Evolutionary conservation across 108 stramenopile genomes (phyloP).

Genomic region (Stephanodiscus triporus): DNA sequence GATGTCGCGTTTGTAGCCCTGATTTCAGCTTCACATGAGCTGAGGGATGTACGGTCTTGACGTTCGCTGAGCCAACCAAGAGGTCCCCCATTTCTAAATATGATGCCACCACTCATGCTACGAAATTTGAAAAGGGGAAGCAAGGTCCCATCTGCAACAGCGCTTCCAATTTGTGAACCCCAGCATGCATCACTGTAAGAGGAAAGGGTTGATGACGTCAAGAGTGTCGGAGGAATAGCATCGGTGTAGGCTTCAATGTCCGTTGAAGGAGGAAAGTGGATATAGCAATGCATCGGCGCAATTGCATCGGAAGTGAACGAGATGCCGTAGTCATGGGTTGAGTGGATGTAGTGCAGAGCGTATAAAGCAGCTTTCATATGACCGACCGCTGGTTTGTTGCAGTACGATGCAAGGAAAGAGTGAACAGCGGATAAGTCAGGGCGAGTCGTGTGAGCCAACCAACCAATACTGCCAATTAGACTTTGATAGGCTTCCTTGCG

Average conservation of each 20-base stretch:
- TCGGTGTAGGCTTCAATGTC: conserved; percentile 16
- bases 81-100: too few species aligned
- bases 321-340: conserved; percentile 15
- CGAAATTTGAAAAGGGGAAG: conserved; percentile 19
- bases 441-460: conserved; percentile 20
- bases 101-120: conserved; percentile 12
- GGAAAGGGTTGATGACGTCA: not conserved
- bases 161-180: too few species aligned
- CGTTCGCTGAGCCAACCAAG: conserved; percentile 12
- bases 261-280: conserved; percentile 7
- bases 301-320: conserved; percentile 5
- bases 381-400: not conserved
- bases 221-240: conserved; percentile 5
- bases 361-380: conserved; percentile 15
- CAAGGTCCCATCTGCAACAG: conserved; percentile 15
- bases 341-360: conserved; percentile 21
- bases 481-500: conserved; percentile 24
- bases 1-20: conserved; percentile 11
- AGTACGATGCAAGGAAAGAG: conserved; percentile 19
- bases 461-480: conserved; percentile 28
- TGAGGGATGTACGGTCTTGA: too few species aligned
- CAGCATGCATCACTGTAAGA: too few species aligned
- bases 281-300: too few species aligned
- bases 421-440: conserved; percentile 15
- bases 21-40: conserved; percentile 27